Percentiles rank a stretch among this genome's conserved stretches.
These are phyloP conservation scores for Setaria viridis DNA, from an alignment of 202 grass and related monocot genomes.

Conservation along the genomic window DNA sequence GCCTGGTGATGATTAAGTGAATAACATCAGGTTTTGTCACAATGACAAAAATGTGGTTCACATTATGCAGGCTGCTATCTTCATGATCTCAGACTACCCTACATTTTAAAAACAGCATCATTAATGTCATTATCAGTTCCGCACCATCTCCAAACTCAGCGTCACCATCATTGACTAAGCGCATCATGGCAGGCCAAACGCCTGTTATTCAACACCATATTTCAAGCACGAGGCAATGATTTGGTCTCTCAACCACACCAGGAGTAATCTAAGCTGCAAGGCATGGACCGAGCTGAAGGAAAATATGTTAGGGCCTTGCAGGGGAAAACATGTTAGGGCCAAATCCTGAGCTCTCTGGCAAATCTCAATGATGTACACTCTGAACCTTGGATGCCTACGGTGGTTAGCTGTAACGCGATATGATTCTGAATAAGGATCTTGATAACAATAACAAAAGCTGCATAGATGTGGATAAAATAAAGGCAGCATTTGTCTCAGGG, in stretches of 20 bases:
- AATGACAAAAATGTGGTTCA: neutral
- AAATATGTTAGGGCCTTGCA: neutral
- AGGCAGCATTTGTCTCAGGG: neutral
- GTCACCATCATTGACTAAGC: neutral
- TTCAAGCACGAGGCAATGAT: neutral
- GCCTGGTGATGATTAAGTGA: neutral
- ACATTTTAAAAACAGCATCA: neutral
- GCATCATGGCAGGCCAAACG: neutral
- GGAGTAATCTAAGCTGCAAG: neutral
- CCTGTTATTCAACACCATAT: conserved; percentile 1
- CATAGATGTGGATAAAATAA: neutral
- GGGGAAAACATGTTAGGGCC: neutral
- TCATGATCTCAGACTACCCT: neutral
- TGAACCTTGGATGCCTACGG: neutral
- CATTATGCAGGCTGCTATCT: neutral
- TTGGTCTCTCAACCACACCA: neutral
- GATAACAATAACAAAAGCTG: conserved; percentile 11
- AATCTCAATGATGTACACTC: neutral
- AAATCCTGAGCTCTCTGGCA: conserved; percentile 1
- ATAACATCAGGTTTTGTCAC: neutral
- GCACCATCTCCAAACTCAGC: neutral
- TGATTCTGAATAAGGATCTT: conserved; percentile 10
- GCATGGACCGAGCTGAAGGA: neutral
- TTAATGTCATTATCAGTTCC: neutral
- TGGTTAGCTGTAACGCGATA: neutral